Evolutionary conservation across 495 filamentous ascomycete species (phyloP).

Genomic region (Terfezia claveryi): DNA sequence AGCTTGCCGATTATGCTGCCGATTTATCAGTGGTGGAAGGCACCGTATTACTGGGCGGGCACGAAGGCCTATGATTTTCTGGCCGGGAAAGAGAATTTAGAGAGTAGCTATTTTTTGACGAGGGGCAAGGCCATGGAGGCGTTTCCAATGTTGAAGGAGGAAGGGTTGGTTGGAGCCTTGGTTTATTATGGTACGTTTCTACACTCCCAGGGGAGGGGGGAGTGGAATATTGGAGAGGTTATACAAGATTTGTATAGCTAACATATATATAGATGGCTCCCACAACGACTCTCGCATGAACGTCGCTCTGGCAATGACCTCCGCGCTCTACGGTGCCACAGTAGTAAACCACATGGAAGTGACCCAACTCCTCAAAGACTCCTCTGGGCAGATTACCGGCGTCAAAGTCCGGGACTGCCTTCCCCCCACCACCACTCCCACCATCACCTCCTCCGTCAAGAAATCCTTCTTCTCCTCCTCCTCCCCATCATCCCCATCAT

Average conservation of each 20-base stretch:
- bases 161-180: constrained; percentile 66
- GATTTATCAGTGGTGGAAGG: constrained; percentile 89
- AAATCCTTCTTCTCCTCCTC: no score
- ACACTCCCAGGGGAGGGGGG: not conserved
- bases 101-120: constrained; percentile 90
- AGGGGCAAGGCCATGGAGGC: constrained; percentile 84
- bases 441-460: no score
- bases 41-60: constrained; percentile 90
- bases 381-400: constrained; percentile 52
- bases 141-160: constrained; percentile 91
- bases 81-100: constrained; percentile 87
- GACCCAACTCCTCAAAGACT: constrained; percentile 57
- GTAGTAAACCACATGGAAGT: constrained; percentile 90
- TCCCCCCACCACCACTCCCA: no score
- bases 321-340: constrained; percentile 77
- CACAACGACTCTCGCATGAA: constrained; percentile 99
- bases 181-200: constrained; percentile 62
- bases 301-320: constrained; percentile 85
- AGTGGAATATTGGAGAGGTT: not conserved
- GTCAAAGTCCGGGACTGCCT: constrained; percentile 35
- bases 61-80: constrained; percentile 91
- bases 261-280: constrained; percentile 41
- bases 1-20: constrained; percentile 98
- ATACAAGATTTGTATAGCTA: not conserved
- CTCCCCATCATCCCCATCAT: no score